Conservation (phyloP, 768 basidiomycete genomes). For the Xanthoconium stramineum region DNA sequence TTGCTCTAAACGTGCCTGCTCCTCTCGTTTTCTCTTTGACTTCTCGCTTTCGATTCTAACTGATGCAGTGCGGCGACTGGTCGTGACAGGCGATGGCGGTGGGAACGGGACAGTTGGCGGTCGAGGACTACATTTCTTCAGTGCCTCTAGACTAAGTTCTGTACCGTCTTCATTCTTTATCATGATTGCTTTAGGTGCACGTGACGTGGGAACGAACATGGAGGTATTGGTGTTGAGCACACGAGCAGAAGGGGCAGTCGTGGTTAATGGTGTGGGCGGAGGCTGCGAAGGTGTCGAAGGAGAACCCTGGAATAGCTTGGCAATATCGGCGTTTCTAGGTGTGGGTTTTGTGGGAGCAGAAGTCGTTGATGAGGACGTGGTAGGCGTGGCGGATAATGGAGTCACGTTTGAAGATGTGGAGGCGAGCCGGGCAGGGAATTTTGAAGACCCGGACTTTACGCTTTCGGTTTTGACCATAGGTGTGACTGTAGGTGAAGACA, state of each 20-base stretch:
- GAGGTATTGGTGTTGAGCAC: conserved; percentile 61
- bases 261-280: conserved; percentile 63
- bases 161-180: conserved; percentile 64
- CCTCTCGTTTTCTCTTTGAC: conserved; percentile 47
- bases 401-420: conserved; percentile 26
- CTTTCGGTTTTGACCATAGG: conserved; percentile 62
- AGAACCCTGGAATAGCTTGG: conserved; percentile 40
- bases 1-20: conserved; percentile 40
- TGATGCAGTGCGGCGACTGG: conserved; percentile 27
- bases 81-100: conserved; percentile 32
- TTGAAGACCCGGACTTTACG: conserved; percentile 58
- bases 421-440: conserved; percentile 28
- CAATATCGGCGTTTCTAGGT: conserved; percentile 36
- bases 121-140: conserved; percentile 47
- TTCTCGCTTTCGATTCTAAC: conserved; percentile 67
- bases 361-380: conserved; percentile 34
- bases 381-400: conserved; percentile 30
- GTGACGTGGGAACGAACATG: conserved; percentile 59
- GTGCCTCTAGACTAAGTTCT: conserved; percentile 56
- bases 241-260: conserved; percentile 37
- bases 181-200: conserved; percentile 43
- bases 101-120: conserved; percentile 39
- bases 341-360: conserved; percentile 33
- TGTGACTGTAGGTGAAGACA: conserved; percentile 76
- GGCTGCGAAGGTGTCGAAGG: conserved; percentile 44